Percentiles rank a stretch among this genome's conserved stretches.
These are phyloP conservation scores for Ustilago shanxiensis DNA, from an alignment of 1,284 basidiomycete species.

Conservation along the genomic window DNA sequence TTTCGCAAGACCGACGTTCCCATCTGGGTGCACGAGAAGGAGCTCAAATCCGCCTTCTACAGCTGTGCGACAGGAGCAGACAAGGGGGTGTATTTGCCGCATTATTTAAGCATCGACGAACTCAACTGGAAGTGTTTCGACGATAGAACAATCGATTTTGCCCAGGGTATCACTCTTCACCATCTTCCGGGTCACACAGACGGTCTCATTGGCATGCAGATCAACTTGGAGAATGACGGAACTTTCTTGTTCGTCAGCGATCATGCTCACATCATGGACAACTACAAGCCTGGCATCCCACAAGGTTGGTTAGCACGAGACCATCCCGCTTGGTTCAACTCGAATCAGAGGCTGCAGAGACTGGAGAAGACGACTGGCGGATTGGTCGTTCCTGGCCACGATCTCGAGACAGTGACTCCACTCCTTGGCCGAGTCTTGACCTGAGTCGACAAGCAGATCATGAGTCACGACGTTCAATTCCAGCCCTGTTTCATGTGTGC, in stretches of 20 bases:
- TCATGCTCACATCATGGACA: constrained; percentile 59
- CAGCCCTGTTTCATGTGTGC: too few species aligned
- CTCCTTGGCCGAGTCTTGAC: constrained; percentile 38
- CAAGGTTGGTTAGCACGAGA: constrained; percentile 62
- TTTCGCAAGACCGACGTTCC: constrained; percentile 58
- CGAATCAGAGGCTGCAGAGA: constrained; percentile 56
- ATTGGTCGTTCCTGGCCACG: constrained; percentile 56
- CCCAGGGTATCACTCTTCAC: constrained; percentile 63
- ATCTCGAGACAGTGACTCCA: constrained; percentile 41
- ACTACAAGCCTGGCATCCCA: constrained; percentile 56
- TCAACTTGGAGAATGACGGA: constrained; percentile 60
- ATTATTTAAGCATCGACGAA: constrained; percentile 53
- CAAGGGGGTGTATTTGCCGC: constrained; percentile 53
- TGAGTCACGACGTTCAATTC: too few species aligned
- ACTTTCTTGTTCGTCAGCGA: constrained; percentile 58
- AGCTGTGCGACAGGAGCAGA: constrained; percentile 61
- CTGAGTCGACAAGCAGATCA: neutral
- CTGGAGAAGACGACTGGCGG: constrained; percentile 56
- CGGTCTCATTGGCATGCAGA: constrained; percentile 62
- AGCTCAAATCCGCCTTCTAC: constrained; percentile 63
- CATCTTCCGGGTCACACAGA: constrained; percentile 66
- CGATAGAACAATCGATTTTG: constrained; percentile 58
- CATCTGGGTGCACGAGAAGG: constrained; percentile 66
- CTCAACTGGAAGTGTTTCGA: constrained; percentile 67
- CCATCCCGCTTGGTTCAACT: constrained; percentile 61